Evolutionary conservation across 2,329 filamentous ascomycete genomes (phyloP), one percentile per base, ranked within the genome.

Genomic region (Tricladium varicosporioides): DNA sequence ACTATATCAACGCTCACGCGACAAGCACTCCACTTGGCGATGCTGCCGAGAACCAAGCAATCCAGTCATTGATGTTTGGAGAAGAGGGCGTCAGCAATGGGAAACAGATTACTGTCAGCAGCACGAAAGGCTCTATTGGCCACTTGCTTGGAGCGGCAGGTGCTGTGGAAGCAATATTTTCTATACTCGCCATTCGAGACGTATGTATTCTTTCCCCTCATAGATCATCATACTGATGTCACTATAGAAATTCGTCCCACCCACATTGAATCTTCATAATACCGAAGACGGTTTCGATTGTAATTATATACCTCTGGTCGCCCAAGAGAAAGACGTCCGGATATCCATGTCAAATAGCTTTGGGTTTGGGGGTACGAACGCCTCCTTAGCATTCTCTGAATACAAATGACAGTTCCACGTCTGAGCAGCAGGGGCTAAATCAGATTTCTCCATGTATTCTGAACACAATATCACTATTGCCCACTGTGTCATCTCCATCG

Each of bases 291-390:
- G 85, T 3, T 88, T 90, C 53, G 76, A 85, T 61, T 96, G 93
- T 76, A 97, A 97, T 70, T 93, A 97, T 71, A 86, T 96, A 2
- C 84, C 92, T 0, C 78, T 85, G 3, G 69, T 77, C 47, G 80
- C 91, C 0, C 92, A 97, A 72, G 73, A 88, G 52, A 86, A 84
- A 63, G 70, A 78, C 2, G 83, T 97, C 10, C 76, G 84, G 56
- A 87, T 93, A 18, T 90, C 89, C 5, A 67, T 99, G 57, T 94
- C 91, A 2, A 99, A 99, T 69, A 97, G 93, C 71, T 99, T 99
- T 75, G 94, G 94, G 0, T 99, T 99, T 75, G 94, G 94, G 10
- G 94, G 94, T 14, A 97, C 93, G 1, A 99, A 99, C 75, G 92
- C 93, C 44, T 92, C 86, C 53, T 76, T 99, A 40, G 92, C 92